phyloP scores from a whole-genome alignment of 129 eudicot genomes.

The Tagetes patula region DNA sequence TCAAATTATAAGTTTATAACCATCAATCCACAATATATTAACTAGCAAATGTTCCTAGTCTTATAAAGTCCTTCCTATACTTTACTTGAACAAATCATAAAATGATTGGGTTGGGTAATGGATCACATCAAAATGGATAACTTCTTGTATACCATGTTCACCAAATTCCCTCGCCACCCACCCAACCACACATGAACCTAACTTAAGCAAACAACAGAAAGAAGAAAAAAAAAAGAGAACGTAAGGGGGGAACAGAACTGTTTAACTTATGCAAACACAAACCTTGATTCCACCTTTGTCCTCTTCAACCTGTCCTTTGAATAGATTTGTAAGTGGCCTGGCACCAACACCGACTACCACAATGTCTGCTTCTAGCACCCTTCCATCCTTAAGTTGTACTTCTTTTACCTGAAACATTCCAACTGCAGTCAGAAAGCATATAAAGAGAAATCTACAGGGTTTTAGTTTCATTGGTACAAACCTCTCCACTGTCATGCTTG shows the following conservation, averaged over 20 bases:
- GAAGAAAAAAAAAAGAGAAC: not conserved
- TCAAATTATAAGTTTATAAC: not conserved
- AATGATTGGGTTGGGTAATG: not conserved
- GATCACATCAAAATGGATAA: not conserved
- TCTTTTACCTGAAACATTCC: conserved; percentile 58
- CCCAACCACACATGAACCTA: not conserved
- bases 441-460: conserved; percentile 1
- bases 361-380: conserved; percentile 92
- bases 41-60: conserved; percentile 3
- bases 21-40: not conserved
- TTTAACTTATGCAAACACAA: conserved; percentile 15
- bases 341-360: conserved; percentile 98
- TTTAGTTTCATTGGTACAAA: conserved; percentile 29
- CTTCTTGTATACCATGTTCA: not conserved
- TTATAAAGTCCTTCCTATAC: not conserved
- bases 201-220: too few species aligned
- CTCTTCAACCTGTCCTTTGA: conserved; percentile 95
- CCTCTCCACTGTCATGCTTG: conserved; percentile 66
- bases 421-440: not conserved
- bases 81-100: not conserved
- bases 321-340: conserved; percentile 76
- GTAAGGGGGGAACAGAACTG: not conserved
- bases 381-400: conserved; percentile 88
- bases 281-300: conserved; percentile 99
- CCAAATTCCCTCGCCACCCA: conserved; percentile 1